Conservation (phyloP, 768 basidiomycete species). For the Kockovaella imperatae region DNA sequence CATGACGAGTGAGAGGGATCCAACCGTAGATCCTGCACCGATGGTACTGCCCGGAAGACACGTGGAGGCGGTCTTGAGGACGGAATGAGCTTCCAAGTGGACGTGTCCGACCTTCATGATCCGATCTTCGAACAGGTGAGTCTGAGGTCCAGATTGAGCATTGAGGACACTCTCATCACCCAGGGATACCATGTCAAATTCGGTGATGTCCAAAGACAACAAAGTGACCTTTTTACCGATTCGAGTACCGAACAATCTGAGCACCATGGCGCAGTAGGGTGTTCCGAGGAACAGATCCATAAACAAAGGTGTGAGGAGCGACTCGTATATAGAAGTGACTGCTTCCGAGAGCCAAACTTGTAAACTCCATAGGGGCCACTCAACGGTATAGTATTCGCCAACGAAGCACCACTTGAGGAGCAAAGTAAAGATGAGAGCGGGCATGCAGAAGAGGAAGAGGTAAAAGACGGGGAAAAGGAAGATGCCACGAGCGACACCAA, state of each 20-base stretch:
- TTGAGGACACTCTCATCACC: conserved; percentile 1
- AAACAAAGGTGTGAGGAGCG: neutral
- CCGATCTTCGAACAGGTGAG: conserved; percentile 2
- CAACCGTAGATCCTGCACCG: neutral
- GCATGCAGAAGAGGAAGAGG: neutral
- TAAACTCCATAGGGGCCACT: conserved; percentile 2
- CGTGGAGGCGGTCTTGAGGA: neutral
- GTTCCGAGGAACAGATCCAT: neutral
- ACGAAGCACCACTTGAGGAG: neutral
- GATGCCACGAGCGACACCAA: too few species aligned
- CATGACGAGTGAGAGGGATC: neutral
- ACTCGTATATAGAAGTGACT: neutral
- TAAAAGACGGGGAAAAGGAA: neutral
- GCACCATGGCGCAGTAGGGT: neutral
- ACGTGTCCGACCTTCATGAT: conserved; percentile 2
- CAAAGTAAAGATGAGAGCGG: neutral
- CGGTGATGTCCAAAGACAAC: conserved; percentile 1
- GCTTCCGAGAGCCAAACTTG: conserved; percentile 4
- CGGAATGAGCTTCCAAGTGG: neutral
- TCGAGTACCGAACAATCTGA: neutral
- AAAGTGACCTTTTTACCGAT: conserved; percentile 1
- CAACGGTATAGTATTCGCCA: neutral
- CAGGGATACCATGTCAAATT: neutral
- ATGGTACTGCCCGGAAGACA: conserved; percentile 2
- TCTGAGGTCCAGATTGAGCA: neutral